Evolutionary conservation across 768 basidiomycete genomes (phyloP), one percentile per base, ranked within the genome.

Genomic region (Rhizopogon vesiculosus): DNA sequence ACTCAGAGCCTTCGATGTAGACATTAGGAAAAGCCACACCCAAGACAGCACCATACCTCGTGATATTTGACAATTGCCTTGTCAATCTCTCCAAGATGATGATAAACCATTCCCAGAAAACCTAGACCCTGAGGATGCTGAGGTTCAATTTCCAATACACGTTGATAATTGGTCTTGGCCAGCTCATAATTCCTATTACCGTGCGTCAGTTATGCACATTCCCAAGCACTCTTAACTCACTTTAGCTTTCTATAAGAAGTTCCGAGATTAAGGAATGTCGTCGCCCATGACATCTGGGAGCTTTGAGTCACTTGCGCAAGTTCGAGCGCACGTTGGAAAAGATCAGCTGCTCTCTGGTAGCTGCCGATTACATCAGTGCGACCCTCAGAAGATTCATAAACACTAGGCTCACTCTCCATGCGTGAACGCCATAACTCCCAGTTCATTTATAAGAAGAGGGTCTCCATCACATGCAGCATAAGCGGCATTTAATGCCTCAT

Each of bases 351-450:
- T 25, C 73, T 71, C 31, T 83, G 78, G 69, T 85, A 93, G 52
- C 95, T 98, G 64, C 29, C 33, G 7, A 35, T 12, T 39, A 48
- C 41, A 28, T 49, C 58, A 45, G 45, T 54, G 35, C 7, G 18
- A 43, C 43, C 15, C 25, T 46, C 45, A 22, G 45, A 3, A 46
- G 22, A 44, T 25, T 49, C 39, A 25, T 9, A 44, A 25, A 18
- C 28, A 25, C 29, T 18, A 52, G 9, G 74, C 86, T 67, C 64
- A 95, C 92, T 90, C 75, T 71, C 85, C 86, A 56, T 85, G 89
- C 63, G 91, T 90, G 70, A 86, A 97, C 3, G 89, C 87, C 80
- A 97, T 89, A 0, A 98, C 93, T 3, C 94, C 97, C 22, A 90
- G 76, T 72, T 99, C 97, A 65, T 98, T 98, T 54, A 88, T 77